Percentiles rank a stretch among this genome's conserved stretches.
phyloP scores from a whole-genome alignment of 306 rosid species.

The Cucurbita argyrosperma region DNA sequence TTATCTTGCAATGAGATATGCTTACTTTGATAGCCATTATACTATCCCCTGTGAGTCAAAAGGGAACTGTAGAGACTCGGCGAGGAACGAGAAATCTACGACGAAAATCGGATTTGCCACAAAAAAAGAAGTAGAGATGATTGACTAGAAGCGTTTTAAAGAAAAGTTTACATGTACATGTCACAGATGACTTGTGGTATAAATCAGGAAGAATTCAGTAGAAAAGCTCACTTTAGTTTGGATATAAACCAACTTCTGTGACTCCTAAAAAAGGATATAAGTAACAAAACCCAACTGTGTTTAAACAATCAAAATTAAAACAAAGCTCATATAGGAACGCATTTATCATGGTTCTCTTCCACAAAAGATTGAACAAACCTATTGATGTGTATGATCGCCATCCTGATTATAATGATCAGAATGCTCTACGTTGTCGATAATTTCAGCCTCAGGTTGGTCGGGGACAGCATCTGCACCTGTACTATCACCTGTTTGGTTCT shows the following conservation, averaged over 20 bases:
- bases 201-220: neutral
- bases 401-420: slow-evolving; percentile 25
- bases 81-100: neutral
- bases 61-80: neutral
- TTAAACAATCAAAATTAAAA: slow-evolving; percentile 8
- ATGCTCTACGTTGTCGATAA: slow-evolving; percentile 20
- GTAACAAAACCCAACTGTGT: slow-evolving; percentile 4
- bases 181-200: neutral
- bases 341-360: slow-evolving; percentile 21
- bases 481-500: slow-evolving; percentile 14
- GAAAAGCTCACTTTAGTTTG: slow-evolving; percentile 3
- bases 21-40: no score
- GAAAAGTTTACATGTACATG: slow-evolving; percentile 1
- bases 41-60: no score
- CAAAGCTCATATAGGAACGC: slow-evolving; percentile 4
- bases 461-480: slow-evolving; percentile 19
- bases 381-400: neutral
- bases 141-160: neutral
- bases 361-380: slow-evolving; percentile 2
- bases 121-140: neutral
- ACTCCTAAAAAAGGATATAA: slow-evolving; percentile 26
- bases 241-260: slow-evolving; percentile 4
- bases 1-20: no score
- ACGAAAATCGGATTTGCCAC: neutral
- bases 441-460: slow-evolving; percentile 34